Evolutionary conservation across 768 basidiomycete species (phyloP).

Genomic region (Postia placenta): DNA sequence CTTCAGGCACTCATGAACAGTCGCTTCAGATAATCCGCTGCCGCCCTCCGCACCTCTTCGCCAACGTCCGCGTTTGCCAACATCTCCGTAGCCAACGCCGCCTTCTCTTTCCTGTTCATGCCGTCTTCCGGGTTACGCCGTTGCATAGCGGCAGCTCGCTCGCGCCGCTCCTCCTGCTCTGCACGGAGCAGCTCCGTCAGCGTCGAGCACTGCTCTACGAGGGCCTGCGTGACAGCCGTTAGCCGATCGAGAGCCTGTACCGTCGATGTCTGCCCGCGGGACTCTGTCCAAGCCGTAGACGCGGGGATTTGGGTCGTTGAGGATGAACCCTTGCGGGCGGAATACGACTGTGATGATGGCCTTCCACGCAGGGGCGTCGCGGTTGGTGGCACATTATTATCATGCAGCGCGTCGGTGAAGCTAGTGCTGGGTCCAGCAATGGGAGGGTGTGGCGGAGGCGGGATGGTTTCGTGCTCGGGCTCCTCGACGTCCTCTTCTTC

Average conservation of each 20-base stretch:
- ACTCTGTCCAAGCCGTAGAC: background rate
- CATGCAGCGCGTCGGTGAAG: background rate
- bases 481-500: conserved; percentile 5
- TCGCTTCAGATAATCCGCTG: conserved; percentile 67
- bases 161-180: conserved; percentile 63
- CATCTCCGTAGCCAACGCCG: conserved; percentile 63
- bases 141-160: conserved; percentile 43
- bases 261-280: background rate
- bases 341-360: background rate
- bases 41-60: conserved; percentile 55
- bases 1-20: conserved; percentile 34
- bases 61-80: conserved; percentile 54
- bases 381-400: background rate
- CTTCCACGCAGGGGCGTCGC: background rate
- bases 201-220: conserved; percentile 42
- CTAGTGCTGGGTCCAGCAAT: background rate
- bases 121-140: no score
- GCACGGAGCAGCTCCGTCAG: conserved; percentile 52
- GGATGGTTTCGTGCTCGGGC: background rate
- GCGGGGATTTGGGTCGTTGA: background rate
- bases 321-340: background rate
- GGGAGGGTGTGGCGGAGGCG: background rate
- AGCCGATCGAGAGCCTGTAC: conserved; percentile 44
- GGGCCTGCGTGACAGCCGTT: conserved; percentile 43
- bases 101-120: conserved; percentile 51